Percentiles rank a stretch among this genome's conserved stretches.
Conservation (phyloP, 768 basidiomycete genomes). For the Roridomyces roridus region DNA sequence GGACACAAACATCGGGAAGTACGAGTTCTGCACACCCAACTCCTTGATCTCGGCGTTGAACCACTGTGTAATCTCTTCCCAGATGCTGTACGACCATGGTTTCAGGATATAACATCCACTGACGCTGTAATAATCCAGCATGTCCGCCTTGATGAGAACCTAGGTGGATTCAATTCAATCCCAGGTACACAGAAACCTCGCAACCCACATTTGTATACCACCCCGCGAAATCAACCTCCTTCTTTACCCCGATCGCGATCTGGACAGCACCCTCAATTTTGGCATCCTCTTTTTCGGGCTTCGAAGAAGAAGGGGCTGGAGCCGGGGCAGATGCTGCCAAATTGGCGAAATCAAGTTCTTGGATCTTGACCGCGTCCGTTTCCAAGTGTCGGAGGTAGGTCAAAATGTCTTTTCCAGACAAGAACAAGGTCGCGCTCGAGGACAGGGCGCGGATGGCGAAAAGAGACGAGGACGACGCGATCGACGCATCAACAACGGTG, state of each 20-base stretch:
- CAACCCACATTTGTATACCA: conserved; percentile 89
- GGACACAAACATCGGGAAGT: conserved; percentile 99
- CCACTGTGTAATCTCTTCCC: conserved; percentile 97
- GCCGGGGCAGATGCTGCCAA: conserved; percentile 50
- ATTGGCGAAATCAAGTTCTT: conserved; percentile 75
- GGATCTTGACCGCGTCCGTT: conserved; percentile 65
- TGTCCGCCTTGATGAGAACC: conserved; percentile 98
- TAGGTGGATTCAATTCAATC: too few relatives aligned
- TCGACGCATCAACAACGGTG: conserved; percentile 79
- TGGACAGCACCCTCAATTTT: conserved; percentile 90
- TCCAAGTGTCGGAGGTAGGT: conserved; percentile 77
- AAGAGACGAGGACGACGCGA: conserved; percentile 68
- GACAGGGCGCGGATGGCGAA: conserved; percentile 82
- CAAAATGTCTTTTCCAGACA: conserved; percentile 78
- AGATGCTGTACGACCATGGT: conserved; percentile 97
- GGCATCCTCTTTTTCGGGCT: conserved; percentile 69
- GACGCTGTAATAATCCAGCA: conserved; percentile 99
- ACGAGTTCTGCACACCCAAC: conserved; percentile 94
- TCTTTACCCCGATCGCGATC: conserved; percentile 94
- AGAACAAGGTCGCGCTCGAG: conserved; percentile 74
- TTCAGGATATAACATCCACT: conserved; percentile 98
- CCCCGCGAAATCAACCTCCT: conserved; percentile 91
- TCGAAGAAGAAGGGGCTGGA: conserved; percentile 44
- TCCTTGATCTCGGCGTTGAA: conserved; percentile 93
- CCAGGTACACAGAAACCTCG: too few relatives aligned